Conservation (phyloP, 2,329 filamentous ascomycete genomes). For the Fusarium brachygibbosum region DNA sequence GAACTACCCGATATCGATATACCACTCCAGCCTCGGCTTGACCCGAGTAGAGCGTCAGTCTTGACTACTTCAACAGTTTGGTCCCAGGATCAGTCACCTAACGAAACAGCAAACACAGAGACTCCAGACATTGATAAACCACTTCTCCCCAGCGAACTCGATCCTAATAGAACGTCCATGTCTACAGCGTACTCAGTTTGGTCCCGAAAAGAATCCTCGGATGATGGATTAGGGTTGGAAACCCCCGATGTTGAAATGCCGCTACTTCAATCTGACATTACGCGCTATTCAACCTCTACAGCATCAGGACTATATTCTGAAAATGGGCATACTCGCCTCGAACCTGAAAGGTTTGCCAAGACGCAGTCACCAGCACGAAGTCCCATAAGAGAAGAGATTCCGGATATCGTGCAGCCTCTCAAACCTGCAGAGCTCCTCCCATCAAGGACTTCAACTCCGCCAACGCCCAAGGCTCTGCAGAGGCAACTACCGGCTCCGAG, state of each 20-base stretch:
- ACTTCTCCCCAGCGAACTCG: conserved; percentile 26
- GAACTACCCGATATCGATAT: conserved; percentile 30
- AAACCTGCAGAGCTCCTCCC: conserved; percentile 17
- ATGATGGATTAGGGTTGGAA: conserved; percentile 3
- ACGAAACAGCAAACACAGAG: conserved; percentile 5
- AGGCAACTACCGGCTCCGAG: conserved; percentile 17
- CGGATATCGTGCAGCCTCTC: conserved; percentile 18
- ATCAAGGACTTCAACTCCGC: conserved; percentile 22
- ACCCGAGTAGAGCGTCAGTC: conserved; percentile 22
- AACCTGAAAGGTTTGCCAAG: conserved; percentile 28
- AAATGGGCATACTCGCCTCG: conserved; percentile 3
- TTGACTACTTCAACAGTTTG: conserved; percentile 34
- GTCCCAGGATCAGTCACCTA: conserved; percentile 20
- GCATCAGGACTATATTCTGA: conserved; percentile 31
- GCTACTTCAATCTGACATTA: conserved; percentile 21
- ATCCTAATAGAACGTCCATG: conserved; percentile 15
- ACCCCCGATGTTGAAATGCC: conserved; percentile 24
- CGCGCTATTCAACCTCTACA: conserved; percentile 34
- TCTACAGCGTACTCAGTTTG: conserved; percentile 26
- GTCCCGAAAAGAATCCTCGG: conserved; percentile 5
- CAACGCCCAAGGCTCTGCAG: conserved; percentile 21
- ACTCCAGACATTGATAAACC: conserved; percentile 29
- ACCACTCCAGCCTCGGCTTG: conserved; percentile 15
- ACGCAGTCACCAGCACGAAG: conserved; percentile 12
- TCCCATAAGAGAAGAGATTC: conserved; percentile 22